These are phyloP conservation scores for Fusarium foetens DNA, from an alignment of 2,329 filamentous ascomycete genomes.

Conservation along the genomic window DNA sequence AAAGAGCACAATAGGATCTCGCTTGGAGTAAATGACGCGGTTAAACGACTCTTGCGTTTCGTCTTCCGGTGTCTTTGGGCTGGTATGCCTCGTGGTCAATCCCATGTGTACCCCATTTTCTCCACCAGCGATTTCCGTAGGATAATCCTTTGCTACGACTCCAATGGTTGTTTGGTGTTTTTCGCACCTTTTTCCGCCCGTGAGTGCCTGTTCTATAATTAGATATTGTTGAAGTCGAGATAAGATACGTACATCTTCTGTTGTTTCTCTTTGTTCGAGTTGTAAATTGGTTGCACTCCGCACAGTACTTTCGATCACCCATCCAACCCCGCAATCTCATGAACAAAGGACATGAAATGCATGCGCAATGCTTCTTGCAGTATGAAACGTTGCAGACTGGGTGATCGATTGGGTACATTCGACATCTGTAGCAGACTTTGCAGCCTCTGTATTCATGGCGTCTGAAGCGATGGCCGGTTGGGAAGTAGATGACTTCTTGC, in stretches of 20 bases:
- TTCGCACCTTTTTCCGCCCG: background rate
- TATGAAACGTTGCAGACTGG: background rate
- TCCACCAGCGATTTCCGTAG: conserved; percentile 13
- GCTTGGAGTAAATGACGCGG: too few relatives aligned
- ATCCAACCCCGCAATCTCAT: conserved; percentile 8
- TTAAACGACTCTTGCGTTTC: conserved; percentile 15
- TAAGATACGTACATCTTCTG: background rate
- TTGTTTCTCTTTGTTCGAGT: background rate
- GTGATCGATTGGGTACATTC: background rate
- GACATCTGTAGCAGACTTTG: background rate
- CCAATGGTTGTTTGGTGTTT: conserved; percentile 13
- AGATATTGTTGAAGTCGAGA: rapidly evolving
- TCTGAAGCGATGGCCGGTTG: background rate
- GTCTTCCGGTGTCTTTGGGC: background rate
- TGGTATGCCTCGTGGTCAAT: conserved; percentile 3
- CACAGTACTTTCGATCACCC: background rate
- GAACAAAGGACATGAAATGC: conserved; percentile 19
- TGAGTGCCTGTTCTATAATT: conserved; percentile 2
- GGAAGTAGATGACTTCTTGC: rapidly evolving
- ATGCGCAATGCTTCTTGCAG: conserved; percentile 14
- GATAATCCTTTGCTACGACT: background rate
- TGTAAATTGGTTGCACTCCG: background rate
- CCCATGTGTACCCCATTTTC: conserved; percentile 4
- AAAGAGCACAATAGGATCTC: too few relatives aligned
- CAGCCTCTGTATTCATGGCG: background rate